phyloP scores from a whole-genome alignment of 768 basidiomycete species.

The Omphalotus guepiniiformis region DNA sequence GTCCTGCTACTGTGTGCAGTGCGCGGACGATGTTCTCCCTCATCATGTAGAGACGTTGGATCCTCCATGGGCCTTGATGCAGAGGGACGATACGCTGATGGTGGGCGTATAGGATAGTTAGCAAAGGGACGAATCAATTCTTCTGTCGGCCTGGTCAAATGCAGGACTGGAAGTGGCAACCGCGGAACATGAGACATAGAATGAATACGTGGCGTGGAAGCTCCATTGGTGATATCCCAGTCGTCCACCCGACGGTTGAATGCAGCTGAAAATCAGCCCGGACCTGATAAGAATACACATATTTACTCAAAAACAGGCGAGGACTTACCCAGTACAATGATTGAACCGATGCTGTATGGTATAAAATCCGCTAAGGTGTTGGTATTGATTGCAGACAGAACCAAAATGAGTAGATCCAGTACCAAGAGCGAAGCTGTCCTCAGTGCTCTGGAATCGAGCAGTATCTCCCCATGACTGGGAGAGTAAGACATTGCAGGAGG shows the following conservation, averaged over 20 bases:
- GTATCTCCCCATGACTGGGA: constrained; percentile 14
- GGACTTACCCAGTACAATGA: constrained; percentile 37
- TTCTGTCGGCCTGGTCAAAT: constrained; percentile 6
- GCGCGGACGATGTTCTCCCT: constrained; percentile 11
- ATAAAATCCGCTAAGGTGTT: constrained; percentile 35
- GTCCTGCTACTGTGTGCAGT: constrained; percentile 19
- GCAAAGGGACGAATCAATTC: constrained; percentile 3
- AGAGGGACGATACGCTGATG: constrained; percentile 12
- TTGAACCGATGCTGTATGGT: constrained; percentile 36
- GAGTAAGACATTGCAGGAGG: constrained; percentile 13
- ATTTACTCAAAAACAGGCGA: not conserved
- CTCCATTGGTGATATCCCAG: not conserved
- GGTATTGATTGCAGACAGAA: constrained; percentile 30
- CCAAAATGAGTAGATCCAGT: constrained; percentile 37
- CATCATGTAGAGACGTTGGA: constrained; percentile 3
- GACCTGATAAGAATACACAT: not conserved
- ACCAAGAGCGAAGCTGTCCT: constrained; percentile 36
- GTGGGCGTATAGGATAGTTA: constrained; percentile 10
- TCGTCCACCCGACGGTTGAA: constrained; percentile 10
- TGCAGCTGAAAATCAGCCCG: constrained; percentile 14
- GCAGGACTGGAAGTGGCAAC: constrained; percentile 12
- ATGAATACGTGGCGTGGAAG: constrained; percentile 7
- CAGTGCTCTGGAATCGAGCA: constrained; percentile 27
- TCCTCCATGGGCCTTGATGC: constrained; percentile 13
- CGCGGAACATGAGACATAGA: constrained; percentile 11